phyloP scores from a whole-genome alignment of 2,329 filamentous ascomycete genomes.

The Aureobasidium uvarum region DNA sequence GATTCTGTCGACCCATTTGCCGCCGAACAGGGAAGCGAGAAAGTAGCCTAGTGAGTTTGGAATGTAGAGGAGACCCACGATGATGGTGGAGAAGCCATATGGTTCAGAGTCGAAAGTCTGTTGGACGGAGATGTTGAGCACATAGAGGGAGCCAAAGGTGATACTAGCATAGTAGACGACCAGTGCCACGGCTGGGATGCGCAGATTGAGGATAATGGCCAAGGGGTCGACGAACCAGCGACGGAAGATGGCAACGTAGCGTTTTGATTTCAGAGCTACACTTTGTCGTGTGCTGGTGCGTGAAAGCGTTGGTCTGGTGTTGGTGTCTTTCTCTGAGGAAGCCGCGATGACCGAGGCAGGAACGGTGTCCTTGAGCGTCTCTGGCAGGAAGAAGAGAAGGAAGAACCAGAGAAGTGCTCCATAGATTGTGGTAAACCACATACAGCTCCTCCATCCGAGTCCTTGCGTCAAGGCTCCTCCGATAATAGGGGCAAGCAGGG shows the following conservation, averaged over 20 bases:
- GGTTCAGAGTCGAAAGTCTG: conserved; percentile 64
- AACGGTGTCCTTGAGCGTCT: conserved; percentile 53
- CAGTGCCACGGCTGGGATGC: conserved; percentile 69
- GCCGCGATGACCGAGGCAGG: conserved; percentile 35
- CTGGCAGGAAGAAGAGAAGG: conserved; percentile 62
- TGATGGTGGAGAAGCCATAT: conserved; percentile 66
- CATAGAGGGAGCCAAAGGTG: conserved; percentile 71
- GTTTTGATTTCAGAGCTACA: conserved; percentile 56
- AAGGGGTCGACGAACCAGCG: conserved; percentile 70
- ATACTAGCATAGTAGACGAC: conserved; percentile 73
- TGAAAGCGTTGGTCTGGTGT: conserved; percentile 30
- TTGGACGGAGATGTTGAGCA: conserved; percentile 76
- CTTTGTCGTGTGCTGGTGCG: conserved; percentile 63
- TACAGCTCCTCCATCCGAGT: conserved; percentile 71
- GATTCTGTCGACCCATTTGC: conserved; percentile 75
- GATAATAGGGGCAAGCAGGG: conserved; percentile 71
- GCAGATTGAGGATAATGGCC: conserved; percentile 66
- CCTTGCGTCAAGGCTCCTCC: conserved; percentile 68
- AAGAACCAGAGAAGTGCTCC: conserved; percentile 58
- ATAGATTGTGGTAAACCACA: conserved; percentile 75
- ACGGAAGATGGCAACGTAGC: conserved; percentile 55
- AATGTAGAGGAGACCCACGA: conserved; percentile 75
- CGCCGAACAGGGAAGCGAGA: conserved; percentile 65
- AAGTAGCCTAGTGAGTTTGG: conserved; percentile 73
- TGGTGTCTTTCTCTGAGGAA: conserved; percentile 33